A percentile compares a stretch with the other conserved stretches of the same genome.
Evolutionary conservation across 805 yeast genomes (phyloP).

Genomic region (Candida krabiensis): DNA sequence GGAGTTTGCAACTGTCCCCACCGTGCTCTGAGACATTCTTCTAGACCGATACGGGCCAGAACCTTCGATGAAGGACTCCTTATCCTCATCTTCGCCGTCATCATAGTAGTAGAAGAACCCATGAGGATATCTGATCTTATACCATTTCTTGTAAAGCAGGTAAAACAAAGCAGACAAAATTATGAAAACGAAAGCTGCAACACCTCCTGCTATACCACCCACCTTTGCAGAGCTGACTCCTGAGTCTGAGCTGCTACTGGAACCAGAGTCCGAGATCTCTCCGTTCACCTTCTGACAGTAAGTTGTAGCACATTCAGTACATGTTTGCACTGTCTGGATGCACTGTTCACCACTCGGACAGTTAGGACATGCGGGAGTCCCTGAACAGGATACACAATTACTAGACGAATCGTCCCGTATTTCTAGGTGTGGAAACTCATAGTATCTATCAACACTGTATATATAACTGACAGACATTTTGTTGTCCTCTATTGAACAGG

Average conservation of each 20-base stretch:
- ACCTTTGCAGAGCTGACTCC: slow-evolving; percentile 29
- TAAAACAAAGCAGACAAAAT: slow-evolving; percentile 37
- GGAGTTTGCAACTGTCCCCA: slow-evolving; percentile 51
- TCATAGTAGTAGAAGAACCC: slow-evolving; percentile 32
- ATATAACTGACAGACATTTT: slow-evolving; percentile 7
- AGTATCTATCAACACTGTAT: slow-evolving; percentile 8
- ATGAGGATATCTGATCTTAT: slow-evolving; percentile 34
- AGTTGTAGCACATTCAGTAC: slow-evolving; percentile 55
- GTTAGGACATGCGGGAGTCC: slow-evolving; percentile 48
- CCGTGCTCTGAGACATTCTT: slow-evolving; percentile 31
- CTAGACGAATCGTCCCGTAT: slow-evolving; percentile 6
- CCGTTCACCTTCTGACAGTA: slow-evolving; percentile 43
- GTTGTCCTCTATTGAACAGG: too few species aligned
- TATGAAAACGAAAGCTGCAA: slow-evolving; percentile 56
- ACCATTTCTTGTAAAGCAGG: slow-evolving; percentile 44
- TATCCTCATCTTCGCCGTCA: slow-evolving; percentile 26
- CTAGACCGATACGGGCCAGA: slow-evolving; percentile 21
- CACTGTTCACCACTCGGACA: slow-evolving; percentile 58
- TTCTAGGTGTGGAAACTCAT: slow-evolving; percentile 7
- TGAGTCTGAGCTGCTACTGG: slow-evolving; percentile 2
- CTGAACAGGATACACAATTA: slow-evolving; percentile 32
- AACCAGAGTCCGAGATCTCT: slow-evolving; percentile 10
- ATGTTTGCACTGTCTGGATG: slow-evolving; percentile 53
- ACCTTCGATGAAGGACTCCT: slow-evolving; percentile 20
- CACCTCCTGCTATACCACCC: slow-evolving; percentile 74